These are phyloP conservation scores for Zygoascus bituminiphila DNA, from an alignment of 805 yeast genomes.

Conservation along the genomic window DNA sequence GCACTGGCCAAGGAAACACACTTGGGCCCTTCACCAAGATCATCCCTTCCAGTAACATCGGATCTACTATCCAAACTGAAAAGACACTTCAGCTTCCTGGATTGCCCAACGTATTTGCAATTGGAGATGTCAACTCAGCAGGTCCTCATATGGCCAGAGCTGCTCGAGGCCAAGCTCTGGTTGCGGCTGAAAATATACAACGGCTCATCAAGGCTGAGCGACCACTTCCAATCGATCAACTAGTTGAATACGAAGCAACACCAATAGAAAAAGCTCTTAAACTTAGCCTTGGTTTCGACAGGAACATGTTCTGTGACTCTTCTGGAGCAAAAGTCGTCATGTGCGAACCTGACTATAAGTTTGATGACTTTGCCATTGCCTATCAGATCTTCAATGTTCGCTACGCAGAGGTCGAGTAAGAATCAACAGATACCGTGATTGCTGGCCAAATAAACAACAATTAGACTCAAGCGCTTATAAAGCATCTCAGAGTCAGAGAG, in stretches of 20 bases:
- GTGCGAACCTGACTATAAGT: too few species aligned
- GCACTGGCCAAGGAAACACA: conserved; percentile 7
- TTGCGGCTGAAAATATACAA: conserved; percentile 5
- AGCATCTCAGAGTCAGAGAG: too few species aligned
- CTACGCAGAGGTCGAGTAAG: too few species aligned
- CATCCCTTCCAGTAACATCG: background rate
- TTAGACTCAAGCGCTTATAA: too few species aligned
- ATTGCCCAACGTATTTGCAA: conserved; percentile 8
- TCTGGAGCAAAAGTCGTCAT: too few species aligned
- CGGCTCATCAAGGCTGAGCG: too few species aligned
- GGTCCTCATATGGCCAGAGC: conserved; percentile 12
- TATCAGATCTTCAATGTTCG: background rate
- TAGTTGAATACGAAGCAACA: conserved; percentile 1
- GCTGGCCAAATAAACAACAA: too few species aligned
- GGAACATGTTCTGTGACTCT: too few species aligned
- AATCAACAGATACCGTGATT: too few species aligned
- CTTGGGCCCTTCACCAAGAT: background rate
- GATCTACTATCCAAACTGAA: background rate
- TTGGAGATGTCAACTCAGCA: conserved; percentile 10
- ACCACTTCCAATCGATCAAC: too few species aligned
- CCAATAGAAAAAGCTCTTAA: conserved; percentile 6
- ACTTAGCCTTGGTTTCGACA: conserved; percentile 7
- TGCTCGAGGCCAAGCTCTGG: conserved; percentile 5
- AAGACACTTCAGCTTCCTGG: conserved; percentile 1
- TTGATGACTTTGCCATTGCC: background rate